These are phyloP conservation scores for Leishmania major DNA, from an alignment of 208 protist species.

Conservation along the genomic window DNA sequence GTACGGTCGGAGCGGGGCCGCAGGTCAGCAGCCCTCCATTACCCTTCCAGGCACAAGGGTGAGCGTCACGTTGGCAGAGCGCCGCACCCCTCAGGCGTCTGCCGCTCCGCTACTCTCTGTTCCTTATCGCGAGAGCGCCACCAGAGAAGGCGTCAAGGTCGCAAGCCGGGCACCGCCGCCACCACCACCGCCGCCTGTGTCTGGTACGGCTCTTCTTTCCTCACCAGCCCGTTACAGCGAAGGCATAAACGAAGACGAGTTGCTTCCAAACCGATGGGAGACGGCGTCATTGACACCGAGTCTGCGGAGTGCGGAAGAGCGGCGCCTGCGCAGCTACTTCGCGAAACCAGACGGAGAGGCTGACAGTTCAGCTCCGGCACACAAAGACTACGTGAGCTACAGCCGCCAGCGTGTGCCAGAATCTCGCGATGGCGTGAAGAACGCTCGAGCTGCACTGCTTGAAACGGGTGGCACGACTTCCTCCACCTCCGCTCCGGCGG, in stretches of 20 bases:
- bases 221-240: conserved; percentile 7
- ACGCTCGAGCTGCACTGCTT: not conserved
- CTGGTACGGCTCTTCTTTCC: not conserved
- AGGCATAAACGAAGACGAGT: not conserved
- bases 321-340: conserved; percentile 26
- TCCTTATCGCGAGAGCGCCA: conserved; percentile 4
- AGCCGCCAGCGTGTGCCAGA: not conserved
- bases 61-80: not conserved
- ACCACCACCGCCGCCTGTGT: conserved; percentile 11
- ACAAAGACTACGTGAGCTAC: not conserved
- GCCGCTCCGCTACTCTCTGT: not conserved
- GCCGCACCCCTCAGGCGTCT: not conserved
- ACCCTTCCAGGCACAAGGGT: not conserved
- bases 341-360: not conserved
- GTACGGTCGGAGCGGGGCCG: not conserved
- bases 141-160: not conserved
- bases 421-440: not conserved
- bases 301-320: conserved; percentile 16
- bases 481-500: not conserved
- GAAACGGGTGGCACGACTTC: not conserved
- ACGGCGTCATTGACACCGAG: conserved; percentile 26
- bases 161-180: not conserved
- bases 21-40: not conserved
- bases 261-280: conserved; percentile 23
- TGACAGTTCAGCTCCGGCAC: not conserved